These are phyloP conservation scores for Celoporthe dispersa DNA, from an alignment of 2,329 filamentous ascomycete species.

Conservation along the genomic window DNA sequence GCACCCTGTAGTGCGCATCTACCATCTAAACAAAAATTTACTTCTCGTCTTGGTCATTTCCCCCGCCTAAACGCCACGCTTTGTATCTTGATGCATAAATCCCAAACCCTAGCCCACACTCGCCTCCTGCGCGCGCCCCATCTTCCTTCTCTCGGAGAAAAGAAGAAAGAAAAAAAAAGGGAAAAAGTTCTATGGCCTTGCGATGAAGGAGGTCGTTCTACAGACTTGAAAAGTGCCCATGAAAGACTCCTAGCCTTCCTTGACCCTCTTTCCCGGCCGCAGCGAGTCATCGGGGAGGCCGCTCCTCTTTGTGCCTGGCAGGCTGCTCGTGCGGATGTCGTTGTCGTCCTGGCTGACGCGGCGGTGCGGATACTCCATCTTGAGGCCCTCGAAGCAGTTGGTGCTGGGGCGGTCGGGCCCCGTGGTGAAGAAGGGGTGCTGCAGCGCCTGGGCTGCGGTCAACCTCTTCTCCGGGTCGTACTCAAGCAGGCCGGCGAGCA, in stretches of 20 bases:
- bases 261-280: constrained; percentile 65
- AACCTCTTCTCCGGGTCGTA: constrained; percentile 91
- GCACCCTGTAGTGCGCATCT: not conserved
- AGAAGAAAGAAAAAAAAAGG: not conserved
- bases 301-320: constrained; percentile 89
- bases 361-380: constrained; percentile 85
- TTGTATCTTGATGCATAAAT: not conserved
- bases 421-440: constrained; percentile 85
- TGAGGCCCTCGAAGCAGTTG: constrained; percentile 90
- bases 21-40: not conserved
- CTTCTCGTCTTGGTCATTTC: not conserved
- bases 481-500: constrained; percentile 82
- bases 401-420: constrained; percentile 69
- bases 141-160: no score
- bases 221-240: not conserved
- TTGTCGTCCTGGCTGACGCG: constrained; percentile 94
- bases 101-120: not conserved
- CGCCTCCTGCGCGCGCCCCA: no score
- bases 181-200: not conserved
- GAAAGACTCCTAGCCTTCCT: constrained; percentile 47
- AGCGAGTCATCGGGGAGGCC: constrained; percentile 81
- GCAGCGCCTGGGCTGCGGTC: constrained; percentile 85
- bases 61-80: constrained; percentile 6
- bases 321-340: constrained; percentile 86
- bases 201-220: not conserved